A percentile compares a stretch with the other conserved stretches of the same genome.
These are phyloP conservation scores for Boletus sp. DNA, from an alignment of 768 basidiomycete genomes.

Conservation along the genomic window DNA sequence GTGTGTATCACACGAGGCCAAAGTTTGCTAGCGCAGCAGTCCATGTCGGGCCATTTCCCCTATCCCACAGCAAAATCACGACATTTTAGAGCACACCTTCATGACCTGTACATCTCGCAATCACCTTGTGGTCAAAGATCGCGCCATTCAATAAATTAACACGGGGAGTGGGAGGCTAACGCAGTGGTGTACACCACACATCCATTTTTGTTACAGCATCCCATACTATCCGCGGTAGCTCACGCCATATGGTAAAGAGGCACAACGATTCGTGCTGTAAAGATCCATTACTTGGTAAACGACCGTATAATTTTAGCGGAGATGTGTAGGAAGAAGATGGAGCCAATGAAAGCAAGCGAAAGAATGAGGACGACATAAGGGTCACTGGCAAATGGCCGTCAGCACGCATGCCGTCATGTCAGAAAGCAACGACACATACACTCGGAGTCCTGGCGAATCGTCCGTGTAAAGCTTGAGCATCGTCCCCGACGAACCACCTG, in stretches of 20 bases:
- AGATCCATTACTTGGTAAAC: constrained; percentile 67
- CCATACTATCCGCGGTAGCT: background rate
- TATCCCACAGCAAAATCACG: background rate
- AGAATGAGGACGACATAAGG: constrained; percentile 96
- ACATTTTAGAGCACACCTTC: background rate
- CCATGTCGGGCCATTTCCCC: constrained; percentile 3
- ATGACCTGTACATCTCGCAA: too few relatives aligned
- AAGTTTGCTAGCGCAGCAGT: background rate
- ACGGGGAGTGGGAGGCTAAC: background rate
- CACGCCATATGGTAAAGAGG: background rate
- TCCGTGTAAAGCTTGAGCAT: constrained; percentile 99
- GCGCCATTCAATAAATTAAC: background rate
- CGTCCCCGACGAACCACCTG: constrained; percentile 94
- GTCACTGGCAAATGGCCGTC: constrained; percentile 51
- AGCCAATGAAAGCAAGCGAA: constrained; percentile 94
- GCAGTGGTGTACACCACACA: background rate
- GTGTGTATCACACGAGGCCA: constrained; percentile 10
- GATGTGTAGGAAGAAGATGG: constrained; percentile 98
- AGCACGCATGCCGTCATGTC: background rate
- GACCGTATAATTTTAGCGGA: constrained; percentile 90
- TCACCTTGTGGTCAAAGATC: too few relatives aligned
- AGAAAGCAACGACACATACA: constrained; percentile 64
- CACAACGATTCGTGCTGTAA: background rate
- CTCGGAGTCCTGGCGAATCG: constrained; percentile 93
- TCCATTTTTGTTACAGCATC: background rate